Percentiles rank a stretch among this genome's conserved stretches.
Evolutionary conservation across 768 basidiomycete species (phyloP).

Genomic region (Heimioporus sp.): DNA sequence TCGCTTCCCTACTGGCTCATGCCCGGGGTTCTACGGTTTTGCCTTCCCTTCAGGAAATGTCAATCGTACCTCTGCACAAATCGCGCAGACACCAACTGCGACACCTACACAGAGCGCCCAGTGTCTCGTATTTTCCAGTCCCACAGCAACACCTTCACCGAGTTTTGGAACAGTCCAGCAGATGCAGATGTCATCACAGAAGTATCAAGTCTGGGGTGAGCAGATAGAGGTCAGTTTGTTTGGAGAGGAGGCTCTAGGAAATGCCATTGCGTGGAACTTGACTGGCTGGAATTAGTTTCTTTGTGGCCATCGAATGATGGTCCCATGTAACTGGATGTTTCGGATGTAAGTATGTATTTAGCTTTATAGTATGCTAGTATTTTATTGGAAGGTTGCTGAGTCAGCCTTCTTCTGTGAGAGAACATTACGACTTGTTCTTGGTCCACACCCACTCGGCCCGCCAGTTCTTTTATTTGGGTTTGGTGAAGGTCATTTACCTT

Average conservation of each 20-base stretch:
- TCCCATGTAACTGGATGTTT: no score
- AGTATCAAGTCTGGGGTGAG: slow-evolving; percentile 16
- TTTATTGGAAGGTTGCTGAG: no score
- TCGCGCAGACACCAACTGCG: slow-evolving; percentile 20
- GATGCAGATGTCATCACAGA: slow-evolving; percentile 7
- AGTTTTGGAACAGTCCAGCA: slow-evolving; percentile 13
- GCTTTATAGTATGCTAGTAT: no score
- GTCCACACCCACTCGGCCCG: neutral
- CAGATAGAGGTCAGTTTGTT: slow-evolving; percentile 7
- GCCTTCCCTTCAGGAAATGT: slow-evolving; percentile 25
- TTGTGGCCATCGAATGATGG: neutral
- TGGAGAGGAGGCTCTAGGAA: slow-evolving; percentile 7
- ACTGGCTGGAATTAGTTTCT: slow-evolving; percentile 1
- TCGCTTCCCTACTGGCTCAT: slow-evolving; percentile 25
- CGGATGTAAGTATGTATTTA: no score
- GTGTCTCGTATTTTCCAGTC: slow-evolving; percentile 12
- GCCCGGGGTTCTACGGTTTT: slow-evolving; percentile 27
- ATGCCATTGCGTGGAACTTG: slow-evolving; percentile 8
- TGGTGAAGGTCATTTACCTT: slow-evolving; percentile 16
- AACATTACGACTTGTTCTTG: neutral
- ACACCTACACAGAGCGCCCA: slow-evolving; percentile 14
- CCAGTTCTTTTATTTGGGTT: slow-evolving; percentile 1
- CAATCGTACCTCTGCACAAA: slow-evolving; percentile 18
- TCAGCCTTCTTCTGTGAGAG: no score
- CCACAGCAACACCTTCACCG: slow-evolving; percentile 11